Base-by-base conservation (phyloP, 441 rosid genomes). In the Pelargonium myrrhifolium region DNA sequence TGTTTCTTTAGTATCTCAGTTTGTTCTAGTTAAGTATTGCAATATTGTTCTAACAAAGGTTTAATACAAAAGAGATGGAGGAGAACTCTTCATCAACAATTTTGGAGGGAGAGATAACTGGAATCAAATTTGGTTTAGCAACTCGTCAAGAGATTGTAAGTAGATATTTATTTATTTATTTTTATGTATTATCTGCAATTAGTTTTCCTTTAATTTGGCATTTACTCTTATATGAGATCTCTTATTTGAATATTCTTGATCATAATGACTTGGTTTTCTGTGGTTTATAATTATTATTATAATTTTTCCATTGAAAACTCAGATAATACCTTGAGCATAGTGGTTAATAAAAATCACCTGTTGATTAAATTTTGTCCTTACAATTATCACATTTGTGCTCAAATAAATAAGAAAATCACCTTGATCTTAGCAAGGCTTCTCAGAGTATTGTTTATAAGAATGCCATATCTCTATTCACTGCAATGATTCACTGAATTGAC, bases 81-180 rank as follows among this genome's bases (percentile, higher is more conserved):
- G 92, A 82, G 67, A 76, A 73, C 43, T 37, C 75, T 66, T 74
- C 83, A 21, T 28, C 84, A 11, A 74, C 77, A 12, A 20, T 80
- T 70, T 74, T 82, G 6, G 94, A 90, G 26, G 98, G 83, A n/a
- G 90, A 95, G 77, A 78, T 95, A 59, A 74, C 82, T 11, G 93
- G 93, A 45, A 85, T 92, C 65, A 71, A 53, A 65, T 95, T 95
- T 78, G 87, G 82, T 67, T 82, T 95, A 82, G 92, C 97, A 0
- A 73, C 80, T 76, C 83, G 77, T 49, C 78, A 78, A 65, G 90
- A 95, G 78, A 92, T 95, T 21, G 98, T 90, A 71, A 87, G 99
- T 82, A 51, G 62, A 65, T 49, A 53, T 45, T 14, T 68, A 6
- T n/a, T n/a, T n/a, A n/a, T n/a, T n/a, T n/a, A n/a, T n/a, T n/a